A percentile compares a stretch with the other conserved stretches of the same genome.
These are phyloP conservation scores for Solanum virginianum DNA, from an alignment of 257 asterid species.

Conservation along the genomic window DNA sequence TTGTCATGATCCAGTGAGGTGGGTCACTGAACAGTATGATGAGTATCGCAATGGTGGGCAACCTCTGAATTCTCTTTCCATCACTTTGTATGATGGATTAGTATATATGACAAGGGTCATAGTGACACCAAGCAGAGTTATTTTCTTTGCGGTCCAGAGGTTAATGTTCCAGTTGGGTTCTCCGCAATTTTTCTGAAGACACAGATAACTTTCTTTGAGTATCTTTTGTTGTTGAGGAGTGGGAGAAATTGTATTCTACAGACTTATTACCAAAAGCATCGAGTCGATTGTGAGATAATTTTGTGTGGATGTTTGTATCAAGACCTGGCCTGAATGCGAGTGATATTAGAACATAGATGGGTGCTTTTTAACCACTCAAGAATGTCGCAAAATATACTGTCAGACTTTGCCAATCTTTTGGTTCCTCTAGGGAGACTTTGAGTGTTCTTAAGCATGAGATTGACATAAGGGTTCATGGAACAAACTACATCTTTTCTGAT, in stretches of 20 bases:
- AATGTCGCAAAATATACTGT: constrained; percentile 95
- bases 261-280: constrained; percentile 48
- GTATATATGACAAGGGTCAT: constrained; percentile 74
- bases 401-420: constrained; percentile 86
- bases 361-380: constrained; percentile 47
- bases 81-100: constrained; percentile 56
- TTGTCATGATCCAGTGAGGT: constrained; percentile 53
- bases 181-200: no score
- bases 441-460: constrained; percentile 36
- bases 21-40: constrained; percentile 48
- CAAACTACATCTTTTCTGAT: constrained; percentile 55
- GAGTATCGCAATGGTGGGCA: constrained; percentile 20
- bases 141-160: constrained; percentile 78
- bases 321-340: constrained; percentile 27
- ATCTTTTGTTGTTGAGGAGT: constrained; percentile 86
- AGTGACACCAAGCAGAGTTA: constrained; percentile 76
- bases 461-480: constrained; percentile 24
- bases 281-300: constrained; percentile 80
- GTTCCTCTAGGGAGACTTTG: constrained; percentile 78
- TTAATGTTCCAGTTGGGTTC: constrained; percentile 70
- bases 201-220: constrained; percentile 78
- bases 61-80: constrained; percentile 45
- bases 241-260: constrained; percentile 54
- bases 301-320: constrained; percentile 88
- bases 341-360: constrained; percentile 75